Percentiles rank a stretch among this genome's conserved stretches.
Conservation (phyloP, 1,284 basidiomycete genomes). For the Malassezia obtusa region DNA sequence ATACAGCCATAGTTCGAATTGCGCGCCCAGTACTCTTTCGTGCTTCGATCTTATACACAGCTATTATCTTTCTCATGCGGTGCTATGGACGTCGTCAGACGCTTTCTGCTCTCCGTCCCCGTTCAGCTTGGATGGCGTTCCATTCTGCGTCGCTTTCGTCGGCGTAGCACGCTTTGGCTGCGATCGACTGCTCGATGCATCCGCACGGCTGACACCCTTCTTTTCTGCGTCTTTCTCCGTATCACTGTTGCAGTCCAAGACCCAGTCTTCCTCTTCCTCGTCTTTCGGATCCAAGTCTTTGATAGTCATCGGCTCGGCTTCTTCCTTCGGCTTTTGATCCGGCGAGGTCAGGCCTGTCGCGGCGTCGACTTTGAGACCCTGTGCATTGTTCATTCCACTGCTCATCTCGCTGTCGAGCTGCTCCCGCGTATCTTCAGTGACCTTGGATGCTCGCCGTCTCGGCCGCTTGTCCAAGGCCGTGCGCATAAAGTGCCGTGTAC, state of each 20-base stretch:
- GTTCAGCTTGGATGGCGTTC: too few relatives aligned
- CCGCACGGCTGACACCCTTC: too few relatives aligned
- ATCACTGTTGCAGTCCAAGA: constrained; percentile 6
- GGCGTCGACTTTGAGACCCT: constrained; percentile 23
- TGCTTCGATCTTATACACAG: background rate
- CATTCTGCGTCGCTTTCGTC: too few relatives aligned
- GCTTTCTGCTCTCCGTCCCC: background rate
- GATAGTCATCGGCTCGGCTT: constrained; percentile 1
- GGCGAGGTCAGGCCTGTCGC: background rate
- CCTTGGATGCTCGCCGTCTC: constrained; percentile 51
- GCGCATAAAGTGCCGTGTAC: constrained; percentile 45
- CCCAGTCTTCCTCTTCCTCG: constrained; percentile 12
- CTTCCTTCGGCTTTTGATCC: background rate
- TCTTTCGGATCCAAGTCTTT: constrained; percentile 17
- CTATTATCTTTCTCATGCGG: background rate
- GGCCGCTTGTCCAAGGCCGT: constrained; percentile 40
- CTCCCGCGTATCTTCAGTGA: constrained; percentile 54
- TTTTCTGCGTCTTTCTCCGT: background rate
- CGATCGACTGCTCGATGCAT: too few relatives aligned
- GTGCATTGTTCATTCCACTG: constrained; percentile 26
- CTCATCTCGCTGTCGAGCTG: constrained; percentile 36
- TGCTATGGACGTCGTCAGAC: background rate
- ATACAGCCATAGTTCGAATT: background rate
- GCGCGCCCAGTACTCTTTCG: background rate
- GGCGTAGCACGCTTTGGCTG: too few relatives aligned